A percentile compares a stretch with the other conserved stretches of the same genome.
phyloP scores from a whole-genome alignment of 768 basidiomycete genomes.

The Naematelia aurantialba region DNA sequence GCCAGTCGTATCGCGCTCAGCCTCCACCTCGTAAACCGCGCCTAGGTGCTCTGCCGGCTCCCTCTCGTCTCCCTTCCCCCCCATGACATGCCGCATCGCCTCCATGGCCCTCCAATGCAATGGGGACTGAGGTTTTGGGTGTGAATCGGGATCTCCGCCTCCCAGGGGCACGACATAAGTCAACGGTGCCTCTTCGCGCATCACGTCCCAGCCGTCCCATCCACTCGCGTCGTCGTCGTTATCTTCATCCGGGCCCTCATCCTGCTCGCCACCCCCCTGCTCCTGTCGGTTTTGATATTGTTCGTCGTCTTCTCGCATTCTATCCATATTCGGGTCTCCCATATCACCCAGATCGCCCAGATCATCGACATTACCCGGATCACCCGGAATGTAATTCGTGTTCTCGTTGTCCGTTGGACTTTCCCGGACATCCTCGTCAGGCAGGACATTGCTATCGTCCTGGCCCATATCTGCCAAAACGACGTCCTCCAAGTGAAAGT shows the following conservation, averaged over 20 bases:
- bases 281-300: too few species aligned
- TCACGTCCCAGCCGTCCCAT: conserved; percentile 5
- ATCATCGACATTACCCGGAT: background rate
- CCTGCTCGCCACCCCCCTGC: background rate
- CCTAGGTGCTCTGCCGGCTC: background rate
- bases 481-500: background rate
- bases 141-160: too few species aligned
- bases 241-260: background rate
- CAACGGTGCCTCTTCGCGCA: background rate
- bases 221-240: background rate
- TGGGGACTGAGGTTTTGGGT: too few species aligned
- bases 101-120: too few species aligned
- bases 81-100: too few species aligned
- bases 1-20: background rate
- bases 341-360: background rate
- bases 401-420: background rate
- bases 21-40: background rate
- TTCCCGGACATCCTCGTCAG: background rate
- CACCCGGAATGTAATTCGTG: too few species aligned
- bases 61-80: background rate
- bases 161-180: background rate
- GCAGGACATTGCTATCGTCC: background rate
- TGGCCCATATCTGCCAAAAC: background rate
- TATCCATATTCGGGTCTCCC: too few species aligned
- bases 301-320: conserved; percentile 1